Conservation (phyloP, 2,329 filamentous ascomycete genomes). For the Penicillium sp. region DNA sequence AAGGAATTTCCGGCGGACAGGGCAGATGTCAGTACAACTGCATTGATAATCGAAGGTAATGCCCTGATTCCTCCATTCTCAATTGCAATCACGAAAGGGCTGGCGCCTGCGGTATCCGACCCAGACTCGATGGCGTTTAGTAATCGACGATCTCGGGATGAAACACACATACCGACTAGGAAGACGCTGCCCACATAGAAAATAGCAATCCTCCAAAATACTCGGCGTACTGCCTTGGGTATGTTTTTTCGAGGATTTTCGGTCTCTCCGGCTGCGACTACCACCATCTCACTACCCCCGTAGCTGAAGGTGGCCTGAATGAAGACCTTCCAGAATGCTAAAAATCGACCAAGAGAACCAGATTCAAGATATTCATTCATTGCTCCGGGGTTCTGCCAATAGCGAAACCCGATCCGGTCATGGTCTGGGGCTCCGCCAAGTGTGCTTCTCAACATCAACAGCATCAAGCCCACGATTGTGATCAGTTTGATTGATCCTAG, state of each 20-base stretch:
- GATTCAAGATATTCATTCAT: slow-evolving; percentile 45
- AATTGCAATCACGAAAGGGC: slow-evolving; percentile 69
- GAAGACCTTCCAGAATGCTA: slow-evolving; percentile 43
- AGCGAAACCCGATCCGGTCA: slow-evolving; percentile 45
- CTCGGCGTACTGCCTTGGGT: slow-evolving; percentile 55
- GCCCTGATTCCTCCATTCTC: slow-evolving; percentile 63
- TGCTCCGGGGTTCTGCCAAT: slow-evolving; percentile 49
- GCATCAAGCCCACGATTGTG: slow-evolving; percentile 55
- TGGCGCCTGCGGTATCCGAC: slow-evolving; percentile 45
- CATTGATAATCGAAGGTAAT: slow-evolving; percentile 71
- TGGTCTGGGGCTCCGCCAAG: slow-evolving; percentile 38
- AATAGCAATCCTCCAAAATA: slow-evolving; percentile 58
- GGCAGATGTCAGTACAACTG: slow-evolving; percentile 68
- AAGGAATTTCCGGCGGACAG: slow-evolving; percentile 68
- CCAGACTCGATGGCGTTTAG: slow-evolving; percentile 44
- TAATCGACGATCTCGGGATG: slow-evolving; percentile 52
- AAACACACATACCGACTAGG: slow-evolving; percentile 48
- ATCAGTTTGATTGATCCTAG: slow-evolving; percentile 57
- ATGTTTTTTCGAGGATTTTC: slow-evolving; percentile 55
- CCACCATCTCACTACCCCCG: slow-evolving; percentile 51
- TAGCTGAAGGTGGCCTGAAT: slow-evolving; percentile 31
- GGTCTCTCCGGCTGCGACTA: slow-evolving; percentile 56
- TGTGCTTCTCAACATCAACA: slow-evolving; percentile 56
- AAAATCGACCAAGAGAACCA: slow-evolving; percentile 50
- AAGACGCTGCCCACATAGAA: slow-evolving; percentile 61